Conservation (phyloP, 2,329 filamentous ascomycete species). For the Aphanocladium album region DNA sequence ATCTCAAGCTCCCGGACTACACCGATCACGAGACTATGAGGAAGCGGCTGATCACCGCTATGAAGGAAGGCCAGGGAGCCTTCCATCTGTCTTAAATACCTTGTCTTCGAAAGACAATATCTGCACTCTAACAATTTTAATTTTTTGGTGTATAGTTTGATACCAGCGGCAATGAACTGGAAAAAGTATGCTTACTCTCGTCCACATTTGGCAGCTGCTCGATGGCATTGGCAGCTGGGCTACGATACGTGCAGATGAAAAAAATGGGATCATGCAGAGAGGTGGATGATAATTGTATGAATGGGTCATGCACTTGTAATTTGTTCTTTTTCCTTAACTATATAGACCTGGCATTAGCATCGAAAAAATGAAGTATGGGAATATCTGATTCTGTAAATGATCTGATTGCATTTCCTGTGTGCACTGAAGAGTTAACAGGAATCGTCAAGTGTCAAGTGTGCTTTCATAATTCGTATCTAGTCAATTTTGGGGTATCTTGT, state of each 20-base stretch:
- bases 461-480: background rate
- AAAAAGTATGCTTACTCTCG: background rate
- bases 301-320: background rate
- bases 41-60: conserved; percentile 75
- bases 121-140: background rate
- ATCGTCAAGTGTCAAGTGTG: background rate
- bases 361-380: background rate
- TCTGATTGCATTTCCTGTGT: background rate
- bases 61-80: conserved; percentile 92
- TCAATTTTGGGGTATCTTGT: too few relatives aligned
- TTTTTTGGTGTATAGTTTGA: background rate
- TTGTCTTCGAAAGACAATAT: background rate
- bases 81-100: conserved; percentile 78
- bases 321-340: background rate
- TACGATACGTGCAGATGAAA: background rate
- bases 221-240: background rate
- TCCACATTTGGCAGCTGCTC: background rate
- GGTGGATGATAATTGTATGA: background rate
- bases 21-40: conserved; percentile 70
- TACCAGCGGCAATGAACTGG: background rate
- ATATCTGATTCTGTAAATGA: background rate
- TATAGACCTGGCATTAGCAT: conserved; percentile 11
- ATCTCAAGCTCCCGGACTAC: conserved; percentile 96
- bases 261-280: background rate
- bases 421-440: background rate